Percentiles rank a stretch among this genome's conserved stretches.
Conservation (phyloP, 208 protist genomes). For the Porcisia hertigi region DNA sequence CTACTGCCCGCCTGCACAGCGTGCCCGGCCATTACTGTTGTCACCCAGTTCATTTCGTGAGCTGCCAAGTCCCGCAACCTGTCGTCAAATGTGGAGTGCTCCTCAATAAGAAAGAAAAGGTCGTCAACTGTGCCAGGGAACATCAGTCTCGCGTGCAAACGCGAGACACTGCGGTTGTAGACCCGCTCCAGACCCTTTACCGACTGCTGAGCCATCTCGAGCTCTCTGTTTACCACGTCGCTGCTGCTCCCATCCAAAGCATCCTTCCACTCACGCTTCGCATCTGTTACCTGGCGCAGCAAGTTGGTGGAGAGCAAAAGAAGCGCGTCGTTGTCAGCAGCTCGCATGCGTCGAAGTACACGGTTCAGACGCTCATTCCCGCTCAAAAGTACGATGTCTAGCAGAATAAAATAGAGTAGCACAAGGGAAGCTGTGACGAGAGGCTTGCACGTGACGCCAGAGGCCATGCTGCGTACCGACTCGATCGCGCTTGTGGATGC, state of each 20-base stretch:
- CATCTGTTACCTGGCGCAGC: slow-evolving; percentile 9
- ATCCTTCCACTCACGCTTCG: slow-evolving; percentile 19
- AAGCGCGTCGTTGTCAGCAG: slow-evolving; percentile 48
- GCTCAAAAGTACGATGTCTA: slow-evolving; percentile 52
- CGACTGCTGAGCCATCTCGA: slow-evolving; percentile 31
- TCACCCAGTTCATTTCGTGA: slow-evolving; percentile 60
- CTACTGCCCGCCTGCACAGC: slow-evolving; percentile 7
- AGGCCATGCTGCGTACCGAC: slow-evolving; percentile 6
- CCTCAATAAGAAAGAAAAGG: slow-evolving; percentile 75
- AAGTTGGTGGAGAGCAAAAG: slow-evolving; percentile 52
- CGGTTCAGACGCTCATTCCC: slow-evolving; percentile 31
- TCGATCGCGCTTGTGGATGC: neutral
- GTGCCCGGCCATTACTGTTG: slow-evolving; percentile 13
- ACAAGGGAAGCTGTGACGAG: slow-evolving; percentile 34
- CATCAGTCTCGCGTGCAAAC: slow-evolving; percentile 37
- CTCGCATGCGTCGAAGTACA: slow-evolving; percentile 32
- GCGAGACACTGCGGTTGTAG: slow-evolving; percentile 39
- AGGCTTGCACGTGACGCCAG: slow-evolving; percentile 22
- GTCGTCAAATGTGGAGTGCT: slow-evolving; percentile 63
- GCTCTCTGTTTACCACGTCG: neutral
- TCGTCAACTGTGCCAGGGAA: slow-evolving; percentile 63
- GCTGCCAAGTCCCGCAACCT: slow-evolving; percentile 45
- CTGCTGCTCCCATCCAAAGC: neutral
- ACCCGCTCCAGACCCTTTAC: slow-evolving; percentile 32
- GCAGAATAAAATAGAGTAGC: slow-evolving; percentile 64